Evolutionary conservation across 345 rosid genomes (phyloP).

Genomic region (Theobroma cacao): DNA sequence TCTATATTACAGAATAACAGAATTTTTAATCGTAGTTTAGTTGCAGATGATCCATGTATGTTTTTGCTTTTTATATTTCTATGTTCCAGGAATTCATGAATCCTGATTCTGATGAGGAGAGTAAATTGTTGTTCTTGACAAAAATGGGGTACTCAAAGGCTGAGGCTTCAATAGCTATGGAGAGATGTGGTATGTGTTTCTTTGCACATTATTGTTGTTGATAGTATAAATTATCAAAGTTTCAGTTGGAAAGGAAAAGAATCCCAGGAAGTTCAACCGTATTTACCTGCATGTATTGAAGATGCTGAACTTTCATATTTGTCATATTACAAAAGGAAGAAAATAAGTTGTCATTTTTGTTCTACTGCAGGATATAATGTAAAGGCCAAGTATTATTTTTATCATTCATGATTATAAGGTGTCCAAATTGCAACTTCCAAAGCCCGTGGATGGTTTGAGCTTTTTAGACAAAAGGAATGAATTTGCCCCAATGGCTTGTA

Average conservation of each 20-base stretch:
- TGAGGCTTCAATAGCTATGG: constrained; percentile 70
- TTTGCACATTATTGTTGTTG: not conserved
- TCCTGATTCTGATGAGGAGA: constrained; percentile 34
- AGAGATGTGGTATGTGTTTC: constrained; percentile 73
- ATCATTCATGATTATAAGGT: not conserved
- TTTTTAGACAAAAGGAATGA: not conserved
- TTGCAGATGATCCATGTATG: not conserved
- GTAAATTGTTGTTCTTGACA: constrained; percentile 37
- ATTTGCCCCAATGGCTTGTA: not conserved
- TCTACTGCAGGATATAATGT: not conserved
- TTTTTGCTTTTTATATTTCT: not conserved
- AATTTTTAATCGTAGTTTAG: not conserved
- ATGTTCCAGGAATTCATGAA: constrained; percentile 38
- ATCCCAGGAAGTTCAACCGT: not conserved
- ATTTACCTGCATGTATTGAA: constrained; percentile 4
- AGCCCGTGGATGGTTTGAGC: not conserved
- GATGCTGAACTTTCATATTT: constrained; percentile 1
- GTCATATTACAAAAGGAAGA: not conserved
- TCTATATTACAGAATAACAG: not conserved
- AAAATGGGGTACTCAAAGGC: constrained; percentile 66
- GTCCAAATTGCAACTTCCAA: not conserved
- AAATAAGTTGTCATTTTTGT: not conserved
- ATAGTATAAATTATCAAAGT: not conserved
- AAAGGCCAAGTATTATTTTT: not conserved
- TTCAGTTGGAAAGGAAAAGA: not conserved